Conservation (phyloP, 148 eudicot genomes). For the Suaeda aralocaspica region DNA sequence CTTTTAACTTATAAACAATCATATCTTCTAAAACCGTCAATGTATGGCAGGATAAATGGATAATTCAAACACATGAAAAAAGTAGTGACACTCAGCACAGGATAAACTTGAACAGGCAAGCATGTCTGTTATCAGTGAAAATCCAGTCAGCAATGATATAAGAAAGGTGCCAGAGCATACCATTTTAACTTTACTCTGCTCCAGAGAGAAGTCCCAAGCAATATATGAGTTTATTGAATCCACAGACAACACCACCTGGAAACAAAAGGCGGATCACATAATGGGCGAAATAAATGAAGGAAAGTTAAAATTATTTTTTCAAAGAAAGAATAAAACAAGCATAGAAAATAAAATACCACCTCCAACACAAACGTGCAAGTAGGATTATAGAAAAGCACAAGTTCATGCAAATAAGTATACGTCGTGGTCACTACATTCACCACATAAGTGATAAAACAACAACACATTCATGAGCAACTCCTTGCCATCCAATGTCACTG, state of each 20-base stretch:
- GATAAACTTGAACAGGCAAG: not conserved
- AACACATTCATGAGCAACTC: too few relatives aligned
- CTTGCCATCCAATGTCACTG: too few relatives aligned
- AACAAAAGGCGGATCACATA: slow-evolving; percentile 3
- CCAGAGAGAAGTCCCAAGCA: slow-evolving; percentile 91
- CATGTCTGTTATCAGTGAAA: not conserved
- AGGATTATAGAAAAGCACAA: too few relatives aligned
- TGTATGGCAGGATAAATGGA: not conserved
- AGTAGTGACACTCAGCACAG: not conserved
- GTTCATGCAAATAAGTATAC: too few relatives aligned
- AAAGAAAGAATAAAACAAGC: not conserved
- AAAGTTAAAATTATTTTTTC: not conserved
- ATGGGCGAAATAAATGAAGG: not conserved
- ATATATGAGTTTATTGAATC: slow-evolving; percentile 87
- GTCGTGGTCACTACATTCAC: too few relatives aligned
- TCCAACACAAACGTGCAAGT: too few relatives aligned
- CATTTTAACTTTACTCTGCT: slow-evolving; percentile 70
- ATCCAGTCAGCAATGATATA: not conserved
- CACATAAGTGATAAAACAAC: too few relatives aligned
- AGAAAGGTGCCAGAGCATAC: slow-evolving; percentile 35
- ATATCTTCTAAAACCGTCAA: not conserved
- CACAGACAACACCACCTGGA: slow-evolving; percentile 71
- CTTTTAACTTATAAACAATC: not conserved
- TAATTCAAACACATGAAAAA: not conserved
- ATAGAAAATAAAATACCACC: too few relatives aligned